Evolutionary conservation across 2,329 filamentous ascomycete species (phyloP).

Genomic region (Lizonia empirigonia): DNA sequence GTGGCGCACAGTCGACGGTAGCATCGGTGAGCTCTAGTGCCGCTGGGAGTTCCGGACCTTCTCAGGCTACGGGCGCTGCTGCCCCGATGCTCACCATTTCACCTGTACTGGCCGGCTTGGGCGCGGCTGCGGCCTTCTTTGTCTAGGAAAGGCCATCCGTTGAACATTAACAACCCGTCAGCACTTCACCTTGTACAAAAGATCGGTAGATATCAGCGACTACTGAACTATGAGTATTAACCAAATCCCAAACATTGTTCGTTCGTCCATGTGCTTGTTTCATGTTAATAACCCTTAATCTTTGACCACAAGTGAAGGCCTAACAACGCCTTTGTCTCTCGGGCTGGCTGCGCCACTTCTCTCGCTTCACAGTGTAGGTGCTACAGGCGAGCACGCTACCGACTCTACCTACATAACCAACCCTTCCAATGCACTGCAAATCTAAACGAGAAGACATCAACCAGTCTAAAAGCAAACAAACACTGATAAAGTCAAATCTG

Average conservation of each 20-base stretch:
- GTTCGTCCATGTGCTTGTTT: background rate
- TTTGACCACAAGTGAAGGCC: background rate
- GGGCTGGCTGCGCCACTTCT: background rate
- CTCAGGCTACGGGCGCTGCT: slow-evolving; percentile 25
- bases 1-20: slow-evolving; percentile 14
- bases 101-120: slow-evolving; percentile 37
- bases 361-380: background rate
- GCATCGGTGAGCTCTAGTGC: background rate
- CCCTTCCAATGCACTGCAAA: too few relatives aligned
- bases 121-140: slow-evolving; percentile 35
- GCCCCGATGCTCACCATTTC: slow-evolving; percentile 26
- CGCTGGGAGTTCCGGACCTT: slow-evolving; percentile 5
- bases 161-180: too few relatives aligned
- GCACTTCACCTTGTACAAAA: too few relatives aligned
- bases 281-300: background rate
- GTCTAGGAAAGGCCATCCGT: slow-evolving; percentile 20
- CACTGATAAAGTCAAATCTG: background rate
- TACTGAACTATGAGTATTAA: background rate
- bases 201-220: background rate
- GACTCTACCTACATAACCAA: background rate
- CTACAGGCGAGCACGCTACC: background rate
- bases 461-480: background rate
- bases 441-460: too few relatives aligned
- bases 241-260: background rate
- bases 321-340: slow-evolving; percentile 2